These are phyloP conservation scores for Lactarius quietus DNA, from an alignment of 768 basidiomycete genomes.

Conservation along the genomic window DNA sequence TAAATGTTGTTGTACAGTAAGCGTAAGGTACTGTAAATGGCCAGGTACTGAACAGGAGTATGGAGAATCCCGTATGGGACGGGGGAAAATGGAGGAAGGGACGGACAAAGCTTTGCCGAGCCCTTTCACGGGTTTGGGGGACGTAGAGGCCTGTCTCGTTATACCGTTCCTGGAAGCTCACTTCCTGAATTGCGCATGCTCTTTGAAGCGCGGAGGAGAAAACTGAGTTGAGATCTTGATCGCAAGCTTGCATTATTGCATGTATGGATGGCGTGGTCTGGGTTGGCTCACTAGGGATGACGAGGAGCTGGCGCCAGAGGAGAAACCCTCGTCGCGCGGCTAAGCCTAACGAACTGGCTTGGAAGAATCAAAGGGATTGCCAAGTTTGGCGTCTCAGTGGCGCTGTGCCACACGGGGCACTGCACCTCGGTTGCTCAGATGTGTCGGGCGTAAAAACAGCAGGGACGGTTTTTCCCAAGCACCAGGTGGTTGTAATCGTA, in stretches of 20 bases:
- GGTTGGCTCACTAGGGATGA: background rate
- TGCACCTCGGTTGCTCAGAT: background rate
- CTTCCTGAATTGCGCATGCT: background rate
- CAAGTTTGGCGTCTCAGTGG: background rate
- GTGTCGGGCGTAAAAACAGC: background rate
- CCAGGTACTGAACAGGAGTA: background rate
- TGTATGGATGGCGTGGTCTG: background rate
- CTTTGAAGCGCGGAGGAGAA: background rate
- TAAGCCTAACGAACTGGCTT: background rate
- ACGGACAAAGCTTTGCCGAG: background rate
- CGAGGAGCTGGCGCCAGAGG: too few relatives aligned
- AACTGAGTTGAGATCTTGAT: background rate
- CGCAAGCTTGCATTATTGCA: background rate
- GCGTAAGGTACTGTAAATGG: too few relatives aligned
- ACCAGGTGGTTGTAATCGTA: background rate
- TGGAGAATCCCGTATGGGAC: background rate
- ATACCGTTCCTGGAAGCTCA: slow-evolving; percentile 10
- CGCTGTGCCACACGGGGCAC: background rate
- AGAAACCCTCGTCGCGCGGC: background rate
- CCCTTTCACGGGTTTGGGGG: background rate
- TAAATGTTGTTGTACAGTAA: background rate
- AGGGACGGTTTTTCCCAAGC: background rate
- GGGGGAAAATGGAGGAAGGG: slow-evolving; percentile 1
- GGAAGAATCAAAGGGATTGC: slow-evolving; percentile 1
- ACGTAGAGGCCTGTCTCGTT: background rate